Evolutionary conservation across 2,329 filamentous ascomycete species (phyloP).

Genomic region (Sclerotinia glacialis): DNA sequence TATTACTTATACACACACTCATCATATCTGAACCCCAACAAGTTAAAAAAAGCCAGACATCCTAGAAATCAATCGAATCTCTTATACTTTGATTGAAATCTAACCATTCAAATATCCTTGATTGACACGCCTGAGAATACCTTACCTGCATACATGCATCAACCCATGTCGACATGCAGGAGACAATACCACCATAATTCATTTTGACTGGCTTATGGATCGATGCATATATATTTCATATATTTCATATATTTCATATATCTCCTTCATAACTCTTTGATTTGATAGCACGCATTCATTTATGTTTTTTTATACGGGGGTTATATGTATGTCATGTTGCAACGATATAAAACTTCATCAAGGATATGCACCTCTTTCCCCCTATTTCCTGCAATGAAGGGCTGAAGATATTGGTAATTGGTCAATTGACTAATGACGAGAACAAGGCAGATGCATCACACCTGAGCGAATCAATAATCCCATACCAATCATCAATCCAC

Average conservation of each 20-base stretch:
- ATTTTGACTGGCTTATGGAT: neutral
- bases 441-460: conserved; percentile 1
- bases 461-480: neutral
- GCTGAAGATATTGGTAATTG: neutral
- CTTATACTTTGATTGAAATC: conserved; percentile 3
- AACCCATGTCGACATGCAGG: conserved; percentile 8
- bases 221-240: neutral
- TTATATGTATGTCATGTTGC: conserved; percentile 1
- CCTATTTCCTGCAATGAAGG: neutral
- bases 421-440: neutral
- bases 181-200: conserved; percentile 5
- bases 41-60: conserved; percentile 5
- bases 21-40: neutral
- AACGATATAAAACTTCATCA: neutral
- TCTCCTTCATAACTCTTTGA: neutral
- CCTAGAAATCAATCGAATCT: conserved; percentile 5
- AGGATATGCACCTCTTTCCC: neutral
- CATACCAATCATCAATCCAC: neutral
- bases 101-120: conserved; percentile 15
- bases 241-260: neutral
- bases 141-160: conserved; percentile 17
- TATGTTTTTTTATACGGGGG: neutral
- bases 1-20: too few species aligned
- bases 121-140: conserved; percentile 4
- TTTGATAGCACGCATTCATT: neutral